A percentile compares a stretch with the other conserved stretches of the same genome.
phyloP scores from a whole-genome alignment of 2,329 filamentous ascomycete genomes.

The Colletotrichum higginsianum region DNA sequence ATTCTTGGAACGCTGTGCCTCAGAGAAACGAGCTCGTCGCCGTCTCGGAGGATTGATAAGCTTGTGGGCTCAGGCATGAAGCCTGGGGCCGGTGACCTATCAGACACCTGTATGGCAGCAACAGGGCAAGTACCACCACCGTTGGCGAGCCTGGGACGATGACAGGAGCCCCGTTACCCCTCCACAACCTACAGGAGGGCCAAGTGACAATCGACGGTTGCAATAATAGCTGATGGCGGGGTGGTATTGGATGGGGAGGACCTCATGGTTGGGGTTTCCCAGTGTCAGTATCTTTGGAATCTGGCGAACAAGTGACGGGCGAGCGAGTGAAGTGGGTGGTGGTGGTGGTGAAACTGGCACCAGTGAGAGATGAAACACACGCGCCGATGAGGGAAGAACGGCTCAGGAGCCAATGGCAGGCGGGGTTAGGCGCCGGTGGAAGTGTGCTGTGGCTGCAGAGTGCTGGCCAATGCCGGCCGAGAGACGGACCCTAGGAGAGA shows the following conservation, averaged over 20 bases:
- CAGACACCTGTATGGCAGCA: not conserved
- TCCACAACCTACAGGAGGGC: too few species aligned
- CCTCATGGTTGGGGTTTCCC: not conserved
- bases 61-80: constrained; percentile 14
- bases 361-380: constrained; percentile 49
- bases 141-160: not conserved
- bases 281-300: not conserved
- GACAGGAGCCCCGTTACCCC: too few species aligned
- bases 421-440: constrained; percentile 48
- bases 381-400: constrained; percentile 44
- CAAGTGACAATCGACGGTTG: too few species aligned
- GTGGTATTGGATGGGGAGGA: not conserved
- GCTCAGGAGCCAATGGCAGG: constrained; percentile 47
- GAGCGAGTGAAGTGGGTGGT: constrained; percentile 24
- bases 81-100: not conserved
- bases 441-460: constrained; percentile 26
- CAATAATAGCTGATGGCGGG: not conserved
- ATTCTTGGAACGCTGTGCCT: constrained; percentile 3
- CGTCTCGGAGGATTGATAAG: constrained; percentile 21
- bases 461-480: constrained; percentile 32
- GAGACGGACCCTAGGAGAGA: constrained; percentile 1
- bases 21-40: constrained; percentile 7
- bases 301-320: not conserved
- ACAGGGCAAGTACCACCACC: not conserved
- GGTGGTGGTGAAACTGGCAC: constrained; percentile 49